Conservation (phyloP, 78 protist genomes). For the Planoprotostelium fungivorum region DNA sequence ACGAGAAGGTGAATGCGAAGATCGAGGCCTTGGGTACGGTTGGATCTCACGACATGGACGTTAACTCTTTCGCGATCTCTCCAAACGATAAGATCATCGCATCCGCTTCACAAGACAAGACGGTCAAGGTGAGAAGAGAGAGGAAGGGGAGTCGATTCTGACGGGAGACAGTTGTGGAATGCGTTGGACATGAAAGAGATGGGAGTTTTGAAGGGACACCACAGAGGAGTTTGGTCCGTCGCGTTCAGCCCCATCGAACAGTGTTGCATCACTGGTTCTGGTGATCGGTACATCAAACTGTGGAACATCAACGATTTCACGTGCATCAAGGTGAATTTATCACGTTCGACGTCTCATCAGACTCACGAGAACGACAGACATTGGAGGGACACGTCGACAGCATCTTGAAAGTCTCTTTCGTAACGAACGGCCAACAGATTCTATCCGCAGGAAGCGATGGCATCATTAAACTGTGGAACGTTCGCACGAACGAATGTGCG, state of each 20-base stretch:
- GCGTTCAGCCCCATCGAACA: conserved; percentile 87
- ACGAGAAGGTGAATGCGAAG: neutral
- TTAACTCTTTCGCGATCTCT: conserved; percentile 82
- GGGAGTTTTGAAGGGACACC: conserved; percentile 75
- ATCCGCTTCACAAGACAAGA: conserved; percentile 84
- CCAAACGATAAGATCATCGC: conserved; percentile 89
- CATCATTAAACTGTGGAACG: conserved; percentile 82
- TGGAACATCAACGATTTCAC: conserved; percentile 73
- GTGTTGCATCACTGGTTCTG: conserved; percentile 68
- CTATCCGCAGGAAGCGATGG: conserved; percentile 78
- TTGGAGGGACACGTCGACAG: conserved; percentile 86
- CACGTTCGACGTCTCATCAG: neutral
- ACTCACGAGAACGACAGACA: conserved; percentile 22
- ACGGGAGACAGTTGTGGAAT: conserved; percentile 41
- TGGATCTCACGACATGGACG: conserved; percentile 88
- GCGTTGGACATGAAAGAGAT: conserved; percentile 7
- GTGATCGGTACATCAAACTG: conserved; percentile 68
- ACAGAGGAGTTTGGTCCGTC: conserved; percentile 86
- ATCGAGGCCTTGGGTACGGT: conserved; percentile 18
- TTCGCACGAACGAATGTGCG: conserved; percentile 84
- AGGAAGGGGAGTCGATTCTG: neutral
- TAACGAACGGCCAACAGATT: conserved; percentile 78
- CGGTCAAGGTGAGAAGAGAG: conserved; percentile 37
- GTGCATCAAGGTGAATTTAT: conserved; percentile 70
- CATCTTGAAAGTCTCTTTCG: conserved; percentile 61